These are phyloP conservation scores for Saprolegnia diclina DNA, from an alignment of 352 stramenopile species.

Conservation along the genomic window DNA sequence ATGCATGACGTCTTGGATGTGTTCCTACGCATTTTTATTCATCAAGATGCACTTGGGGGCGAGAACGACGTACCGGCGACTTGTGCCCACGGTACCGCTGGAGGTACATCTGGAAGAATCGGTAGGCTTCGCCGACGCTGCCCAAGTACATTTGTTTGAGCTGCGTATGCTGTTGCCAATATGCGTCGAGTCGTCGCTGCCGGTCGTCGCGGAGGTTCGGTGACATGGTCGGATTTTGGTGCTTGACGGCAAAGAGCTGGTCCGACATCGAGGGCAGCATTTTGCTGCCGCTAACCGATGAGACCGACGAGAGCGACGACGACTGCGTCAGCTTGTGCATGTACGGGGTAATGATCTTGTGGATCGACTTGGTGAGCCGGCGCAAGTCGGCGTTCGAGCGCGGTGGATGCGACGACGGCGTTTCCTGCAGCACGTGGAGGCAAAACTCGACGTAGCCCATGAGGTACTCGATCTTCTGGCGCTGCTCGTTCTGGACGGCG, in stretches of 20 bases:
- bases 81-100: neutral
- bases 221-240: constrained; percentile 6
- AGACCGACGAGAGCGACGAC: constrained; percentile 3
- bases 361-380: constrained; percentile 23
- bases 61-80: constrained; percentile 5
- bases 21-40: neutral
- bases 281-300: neutral
- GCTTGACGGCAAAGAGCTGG: constrained; percentile 6
- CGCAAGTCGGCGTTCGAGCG: constrained; percentile 9
- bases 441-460: constrained; percentile 26
- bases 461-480: constrained; percentile 22
- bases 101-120: constrained; percentile 20
- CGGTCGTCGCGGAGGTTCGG: constrained; percentile 4
- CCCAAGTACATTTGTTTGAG: constrained; percentile 21
- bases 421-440: constrained; percentile 18
- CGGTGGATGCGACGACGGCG: neutral
- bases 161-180: constrained; percentile 23
- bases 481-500: neutral
- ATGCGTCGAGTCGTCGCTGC: constrained; percentile 1
- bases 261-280: constrained; percentile 8
- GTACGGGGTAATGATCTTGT: constrained; percentile 25
- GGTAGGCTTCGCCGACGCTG: constrained; percentile 5
- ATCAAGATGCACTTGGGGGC: neutral
- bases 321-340: constrained; percentile 21
- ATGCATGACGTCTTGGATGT: constrained; percentile 23